Percentiles rank a stretch among this genome's conserved stretches.
Conservation (phyloP, 768 basidiomycete species). For the Cubamyces sp. region DNA sequence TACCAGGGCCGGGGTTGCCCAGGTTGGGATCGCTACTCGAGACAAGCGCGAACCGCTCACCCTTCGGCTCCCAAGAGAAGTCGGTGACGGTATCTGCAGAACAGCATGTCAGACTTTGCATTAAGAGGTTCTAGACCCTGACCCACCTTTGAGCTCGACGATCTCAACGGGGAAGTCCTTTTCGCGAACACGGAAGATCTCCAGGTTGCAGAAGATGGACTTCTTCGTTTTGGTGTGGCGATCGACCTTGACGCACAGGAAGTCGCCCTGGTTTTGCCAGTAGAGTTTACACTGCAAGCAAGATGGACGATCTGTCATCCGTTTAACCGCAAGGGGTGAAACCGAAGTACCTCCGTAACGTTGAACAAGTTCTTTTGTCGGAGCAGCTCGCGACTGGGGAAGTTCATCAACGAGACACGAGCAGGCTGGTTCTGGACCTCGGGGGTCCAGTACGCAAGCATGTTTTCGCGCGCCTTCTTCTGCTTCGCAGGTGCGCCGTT, state of each 20-base stretch:
- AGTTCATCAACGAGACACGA: constrained; percentile 88
- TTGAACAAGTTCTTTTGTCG: constrained; percentile 98
- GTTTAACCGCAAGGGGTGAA: not conserved
- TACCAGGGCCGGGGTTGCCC: constrained; percentile 85
- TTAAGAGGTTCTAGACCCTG: not conserved
- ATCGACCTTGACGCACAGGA: constrained; percentile 98
- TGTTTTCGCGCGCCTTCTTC: constrained; percentile 83
- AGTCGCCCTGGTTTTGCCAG: constrained; percentile 99
- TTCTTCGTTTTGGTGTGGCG: constrained; percentile 99
- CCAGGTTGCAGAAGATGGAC: constrained; percentile 96
- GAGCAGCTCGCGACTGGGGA: constrained; percentile 82
- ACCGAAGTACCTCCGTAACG: constrained; percentile 78
- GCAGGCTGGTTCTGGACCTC: constrained; percentile 97
- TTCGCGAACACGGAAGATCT: constrained; percentile 96
- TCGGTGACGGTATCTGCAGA: constrained; percentile 84
- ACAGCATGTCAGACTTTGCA: constrained; percentile 3
- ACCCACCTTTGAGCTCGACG: constrained; percentile 90
- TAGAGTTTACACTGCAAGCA: constrained; percentile 84
- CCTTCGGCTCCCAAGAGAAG: constrained; percentile 99
- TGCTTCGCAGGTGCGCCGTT: constrained; percentile 42
- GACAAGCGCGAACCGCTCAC: constrained; percentile 94
- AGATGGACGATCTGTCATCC: not conserved
- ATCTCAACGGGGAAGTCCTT: constrained; percentile 98
- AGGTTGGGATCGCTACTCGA: constrained; percentile 93
- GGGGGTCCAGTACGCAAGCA: constrained; percentile 97